Conservation (phyloP, 148 eudicot species). For the Nepenthes mirabilis region DNA sequence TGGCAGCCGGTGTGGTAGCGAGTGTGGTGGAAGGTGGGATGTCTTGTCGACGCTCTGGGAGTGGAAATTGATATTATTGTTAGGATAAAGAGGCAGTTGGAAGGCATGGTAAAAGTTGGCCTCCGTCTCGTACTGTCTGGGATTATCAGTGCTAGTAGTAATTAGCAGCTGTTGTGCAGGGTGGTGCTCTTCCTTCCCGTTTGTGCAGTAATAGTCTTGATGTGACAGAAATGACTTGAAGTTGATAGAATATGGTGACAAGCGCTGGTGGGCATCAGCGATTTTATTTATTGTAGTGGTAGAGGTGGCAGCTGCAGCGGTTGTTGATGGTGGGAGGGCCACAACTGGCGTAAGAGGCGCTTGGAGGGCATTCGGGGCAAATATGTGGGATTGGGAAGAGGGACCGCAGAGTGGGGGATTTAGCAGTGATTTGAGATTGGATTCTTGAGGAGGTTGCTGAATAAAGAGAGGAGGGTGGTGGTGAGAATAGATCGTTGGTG, state of each 20-base stretch:
- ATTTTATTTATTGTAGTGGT: not conserved
- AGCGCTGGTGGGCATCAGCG: not conserved
- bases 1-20: not conserved
- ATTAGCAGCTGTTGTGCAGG: not conserved
- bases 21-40: not conserved
- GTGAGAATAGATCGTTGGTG: not conserved
- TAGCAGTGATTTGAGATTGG: not conserved
- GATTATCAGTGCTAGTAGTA: not conserved
- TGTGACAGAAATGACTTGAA: not conserved
- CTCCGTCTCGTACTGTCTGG: not conserved
- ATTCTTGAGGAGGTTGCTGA: not conserved
- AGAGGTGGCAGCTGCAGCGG: not conserved
- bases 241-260: not conserved
- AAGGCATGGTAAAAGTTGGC: not conserved
- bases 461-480: not conserved
- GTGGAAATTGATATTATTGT: not conserved
- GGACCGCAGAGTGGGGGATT: not conserved
- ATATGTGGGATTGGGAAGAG: not conserved
- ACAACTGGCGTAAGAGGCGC: not conserved
- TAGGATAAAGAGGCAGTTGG: not conserved
- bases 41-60: not conserved
- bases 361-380: not conserved
- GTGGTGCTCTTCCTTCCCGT: not conserved
- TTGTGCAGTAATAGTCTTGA: not conserved
- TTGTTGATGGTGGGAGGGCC: not conserved